These are phyloP conservation scores for Hansenula lynferdii DNA, from an alignment of 1,139 yeast genomes.

Conservation along the genomic window DNA sequence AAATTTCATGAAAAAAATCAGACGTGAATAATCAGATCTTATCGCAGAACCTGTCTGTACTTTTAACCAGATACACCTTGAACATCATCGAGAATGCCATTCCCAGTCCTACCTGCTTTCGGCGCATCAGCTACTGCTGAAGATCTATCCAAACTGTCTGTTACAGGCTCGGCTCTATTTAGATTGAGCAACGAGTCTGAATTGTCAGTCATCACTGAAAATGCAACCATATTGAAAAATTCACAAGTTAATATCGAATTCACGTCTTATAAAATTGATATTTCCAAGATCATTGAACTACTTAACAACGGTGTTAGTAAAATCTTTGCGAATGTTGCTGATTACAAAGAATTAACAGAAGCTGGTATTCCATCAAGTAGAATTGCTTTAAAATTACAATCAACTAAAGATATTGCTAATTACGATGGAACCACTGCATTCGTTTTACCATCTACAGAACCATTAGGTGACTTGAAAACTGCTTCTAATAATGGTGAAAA, in stretches of 20 bases:
- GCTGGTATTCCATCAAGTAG: conserved; percentile 52
- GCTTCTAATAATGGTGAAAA: conserved; percentile 38
- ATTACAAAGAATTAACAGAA: conserved; percentile 32
- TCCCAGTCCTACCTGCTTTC: conserved; percentile 22
- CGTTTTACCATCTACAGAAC: conserved; percentile 20
- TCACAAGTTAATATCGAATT: conserved; percentile 13
- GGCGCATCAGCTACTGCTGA: conserved; percentile 7
- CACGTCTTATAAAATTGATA: conserved; percentile 20
- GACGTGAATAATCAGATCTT: background rate
- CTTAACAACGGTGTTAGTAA: conserved; percentile 65
- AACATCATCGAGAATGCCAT: conserved; percentile 15
- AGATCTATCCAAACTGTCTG: conserved; percentile 12
- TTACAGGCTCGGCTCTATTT: conserved; percentile 19
- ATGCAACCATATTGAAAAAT: conserved; percentile 6
- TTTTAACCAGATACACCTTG: background rate
- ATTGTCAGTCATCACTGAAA: conserved; percentile 6
- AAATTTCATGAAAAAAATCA: background rate
- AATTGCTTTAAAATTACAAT: conserved; percentile 14
- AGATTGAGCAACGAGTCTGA: conserved; percentile 13
- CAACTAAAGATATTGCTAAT: conserved; percentile 8
- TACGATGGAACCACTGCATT: conserved; percentile 17
- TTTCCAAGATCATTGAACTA: conserved; percentile 47
- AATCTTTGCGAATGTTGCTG: conserved; percentile 38
- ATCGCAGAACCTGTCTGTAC: background rate
- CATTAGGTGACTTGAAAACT: conserved; percentile 20